A percentile compares a stretch with the other conserved stretches of the same genome.
Evolutionary conservation across 2,329 filamentous ascomycete species (phyloP).

Genomic region (Huntiella abstrusa): DNA sequence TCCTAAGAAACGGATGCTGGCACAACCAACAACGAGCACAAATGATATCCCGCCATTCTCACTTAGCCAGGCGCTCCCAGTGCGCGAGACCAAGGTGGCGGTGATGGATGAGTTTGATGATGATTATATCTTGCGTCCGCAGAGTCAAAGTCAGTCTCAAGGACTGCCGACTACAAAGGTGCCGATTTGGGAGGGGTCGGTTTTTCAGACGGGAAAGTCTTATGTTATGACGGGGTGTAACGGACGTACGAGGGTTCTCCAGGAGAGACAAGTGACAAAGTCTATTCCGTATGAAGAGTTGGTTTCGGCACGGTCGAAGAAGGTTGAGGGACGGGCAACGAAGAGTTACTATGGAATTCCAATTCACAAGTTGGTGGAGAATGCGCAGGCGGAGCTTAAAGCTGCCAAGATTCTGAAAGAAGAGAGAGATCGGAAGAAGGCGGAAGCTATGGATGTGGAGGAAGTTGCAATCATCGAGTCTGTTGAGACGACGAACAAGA

Average conservation of each 20-base stretch:
- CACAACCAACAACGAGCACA: not conserved
- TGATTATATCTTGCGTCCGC: not conserved
- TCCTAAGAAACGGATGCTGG: conserved; percentile 9
- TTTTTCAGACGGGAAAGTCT: conserved; percentile 13
- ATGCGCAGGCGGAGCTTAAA: conserved; percentile 42
- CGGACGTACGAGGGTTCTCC: conserved; percentile 37
- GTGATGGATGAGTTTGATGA: not conserved
- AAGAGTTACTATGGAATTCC: conserved; percentile 82
- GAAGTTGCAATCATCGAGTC: conserved; percentile 18
- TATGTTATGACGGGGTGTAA: conserved; percentile 34
- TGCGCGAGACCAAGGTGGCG: not conserved
- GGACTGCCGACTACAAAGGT: not conserved
- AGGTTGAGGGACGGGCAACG: conserved; percentile 47
- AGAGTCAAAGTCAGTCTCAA: not conserved
- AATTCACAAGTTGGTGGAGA: conserved; percentile 65
- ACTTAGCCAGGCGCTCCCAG: not conserved
- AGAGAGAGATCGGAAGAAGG: not conserved
- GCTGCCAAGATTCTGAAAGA: conserved; percentile 7
- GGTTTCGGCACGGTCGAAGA: conserved; percentile 47
- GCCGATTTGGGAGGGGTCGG: conserved; percentile 8
- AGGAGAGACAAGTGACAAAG: conserved; percentile 28
- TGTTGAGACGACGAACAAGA: conserved; percentile 19
- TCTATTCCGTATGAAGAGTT: conserved; percentile 44
- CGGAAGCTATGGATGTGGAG: not conserved
- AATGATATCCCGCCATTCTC: too few species aligned